Percentiles rank a stretch among this genome's conserved stretches.
Conservation (phyloP, 176 grass and related monocot genomes). For the Elaeis guineensis region DNA sequence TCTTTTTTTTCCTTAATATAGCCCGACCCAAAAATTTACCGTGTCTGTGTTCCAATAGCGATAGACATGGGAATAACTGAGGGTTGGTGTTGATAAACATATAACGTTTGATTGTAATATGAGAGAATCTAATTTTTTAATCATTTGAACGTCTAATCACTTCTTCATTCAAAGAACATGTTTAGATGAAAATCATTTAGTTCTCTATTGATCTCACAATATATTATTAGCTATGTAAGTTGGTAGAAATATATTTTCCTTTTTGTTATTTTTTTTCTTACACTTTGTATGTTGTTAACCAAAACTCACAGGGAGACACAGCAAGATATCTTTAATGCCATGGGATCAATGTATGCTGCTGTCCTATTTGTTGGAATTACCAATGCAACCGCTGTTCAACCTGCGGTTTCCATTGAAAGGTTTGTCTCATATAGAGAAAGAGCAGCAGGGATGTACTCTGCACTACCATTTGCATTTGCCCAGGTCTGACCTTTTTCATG, state of each 20-base stretch:
- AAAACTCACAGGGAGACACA: conserved; percentile 54
- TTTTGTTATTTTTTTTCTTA: not conserved
- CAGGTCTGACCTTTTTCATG: conserved; percentile 39
- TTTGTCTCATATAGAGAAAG: conserved; percentile 90
- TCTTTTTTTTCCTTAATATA: too few species aligned
- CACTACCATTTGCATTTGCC: conserved; percentile 85
- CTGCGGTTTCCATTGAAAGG: conserved; percentile 90
- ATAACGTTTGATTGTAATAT: too few species aligned
- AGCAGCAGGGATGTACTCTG: conserved; percentile 95
- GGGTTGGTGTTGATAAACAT: too few species aligned
- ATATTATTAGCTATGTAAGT: too few species aligned
- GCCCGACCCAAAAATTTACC: too few species aligned
- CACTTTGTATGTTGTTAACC: not conserved
- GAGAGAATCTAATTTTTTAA: too few species aligned
- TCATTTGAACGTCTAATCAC: too few species aligned
- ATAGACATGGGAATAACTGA: too few species aligned
- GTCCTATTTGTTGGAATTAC: conserved; percentile 94
- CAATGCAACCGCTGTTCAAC: conserved; percentile 91
- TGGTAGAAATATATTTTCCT: not conserved
- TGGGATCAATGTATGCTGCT: conserved; percentile 97
- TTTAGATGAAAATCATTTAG: too few species aligned
- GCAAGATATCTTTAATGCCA: conserved; percentile 96
- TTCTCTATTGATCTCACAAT: too few species aligned
- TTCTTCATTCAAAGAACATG: too few species aligned
- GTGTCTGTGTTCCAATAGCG: too few species aligned